A percentile compares a stretch with the other conserved stretches of the same genome.
Evolutionary conservation across 1,284 basidiomycete genomes (phyloP).

Genomic region (Phylloboletellus chloephorus): DNA sequence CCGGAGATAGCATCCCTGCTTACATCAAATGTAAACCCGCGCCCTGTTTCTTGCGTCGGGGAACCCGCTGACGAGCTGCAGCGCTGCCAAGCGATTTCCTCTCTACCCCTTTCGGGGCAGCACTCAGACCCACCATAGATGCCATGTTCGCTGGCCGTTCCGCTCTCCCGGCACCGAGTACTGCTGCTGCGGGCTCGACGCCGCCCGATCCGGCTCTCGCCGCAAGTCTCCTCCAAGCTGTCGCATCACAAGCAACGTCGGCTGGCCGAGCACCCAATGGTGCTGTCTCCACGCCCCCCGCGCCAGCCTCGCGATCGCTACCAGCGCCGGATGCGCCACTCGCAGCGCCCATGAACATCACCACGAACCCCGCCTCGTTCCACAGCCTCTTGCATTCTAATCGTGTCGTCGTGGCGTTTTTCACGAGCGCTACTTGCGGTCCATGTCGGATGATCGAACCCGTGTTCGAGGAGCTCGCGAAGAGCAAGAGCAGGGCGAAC

Average conservation of each 20-base stretch:
- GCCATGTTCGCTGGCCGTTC: conserved; percentile 69
- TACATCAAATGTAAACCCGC: conserved; percentile 63
- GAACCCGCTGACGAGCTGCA: conserved; percentile 29
- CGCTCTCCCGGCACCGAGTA: conserved; percentile 31
- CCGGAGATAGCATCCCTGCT: conserved; percentile 69
- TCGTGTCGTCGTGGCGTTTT: conserved; percentile 55
- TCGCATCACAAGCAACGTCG: conserved; percentile 51
- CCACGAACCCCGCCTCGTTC: conserved; percentile 53
- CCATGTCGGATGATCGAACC: conserved; percentile 64
- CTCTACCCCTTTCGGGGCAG: conserved; percentile 85
- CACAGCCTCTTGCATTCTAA: conserved; percentile 45
- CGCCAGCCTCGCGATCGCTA: conserved; percentile 23
- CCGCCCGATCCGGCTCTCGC: conserved; percentile 49
- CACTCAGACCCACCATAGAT: conserved; percentile 83
- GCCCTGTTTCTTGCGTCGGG: neutral
- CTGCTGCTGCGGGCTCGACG: conserved; percentile 27
- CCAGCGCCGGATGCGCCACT: conserved; percentile 44
- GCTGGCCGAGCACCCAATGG: conserved; percentile 23
- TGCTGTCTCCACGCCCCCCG: conserved; percentile 17
- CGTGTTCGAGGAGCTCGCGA: conserved; percentile 51
- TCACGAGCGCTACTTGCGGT: conserved; percentile 59
- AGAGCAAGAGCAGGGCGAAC: conserved; percentile 35
- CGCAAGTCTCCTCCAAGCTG: conserved; percentile 57
- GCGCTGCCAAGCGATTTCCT: conserved; percentile 87
- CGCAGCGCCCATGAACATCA: conserved; percentile 57